Percentiles rank a stretch among this genome's conserved stretches.
phyloP scores from a whole-genome alignment of 108 stramenopile species.

The Seminavis robusta region DNA sequence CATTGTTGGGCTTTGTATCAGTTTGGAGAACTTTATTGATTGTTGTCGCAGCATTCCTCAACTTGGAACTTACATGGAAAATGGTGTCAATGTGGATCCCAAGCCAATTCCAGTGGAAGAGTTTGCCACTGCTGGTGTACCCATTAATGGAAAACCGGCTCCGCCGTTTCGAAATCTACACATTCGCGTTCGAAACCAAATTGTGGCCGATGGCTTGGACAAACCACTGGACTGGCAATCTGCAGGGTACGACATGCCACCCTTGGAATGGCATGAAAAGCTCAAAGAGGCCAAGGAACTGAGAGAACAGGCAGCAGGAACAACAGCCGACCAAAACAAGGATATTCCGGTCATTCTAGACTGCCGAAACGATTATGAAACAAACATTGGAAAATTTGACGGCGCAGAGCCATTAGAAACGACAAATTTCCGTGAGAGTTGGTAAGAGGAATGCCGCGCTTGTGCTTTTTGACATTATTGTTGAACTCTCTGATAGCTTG shows the following conservation, averaged over 20 bases:
- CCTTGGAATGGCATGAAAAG: constrained; percentile 91
- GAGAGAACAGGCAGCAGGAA: constrained; percentile 4
- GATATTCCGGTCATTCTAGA: constrained; percentile 66
- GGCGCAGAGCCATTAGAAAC: constrained; percentile 86
- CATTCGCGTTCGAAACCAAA: constrained; percentile 81
- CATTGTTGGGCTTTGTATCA: not conserved
- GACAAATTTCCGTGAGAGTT: constrained; percentile 87
- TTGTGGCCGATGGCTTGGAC: constrained; percentile 96
- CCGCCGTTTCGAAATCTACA: constrained; percentile 90
- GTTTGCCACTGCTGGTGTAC: constrained; percentile 50
- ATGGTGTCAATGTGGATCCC: constrained; percentile 86
- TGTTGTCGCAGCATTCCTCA: constrained; percentile 60
- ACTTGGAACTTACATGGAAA: constrained; percentile 81
- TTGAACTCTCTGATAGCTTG: too few species aligned
- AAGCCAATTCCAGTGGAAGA: constrained; percentile 62
- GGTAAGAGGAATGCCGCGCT: too few species aligned
- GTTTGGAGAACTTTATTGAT: constrained; percentile 46
- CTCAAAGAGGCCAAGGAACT: constrained; percentile 52
- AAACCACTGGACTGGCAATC: constrained; percentile 80
- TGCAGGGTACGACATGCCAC: constrained; percentile 89
- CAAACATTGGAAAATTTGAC: constrained; percentile 89
- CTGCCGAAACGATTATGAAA: constrained; percentile 91
- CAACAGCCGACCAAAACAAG: not conserved
- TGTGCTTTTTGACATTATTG: too few species aligned
- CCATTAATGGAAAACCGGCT: constrained; percentile 38